Evolutionary conservation across 2,329 filamentous ascomycete genomes (phyloP).

Genomic region (Sporothrix sp.): DNA sequence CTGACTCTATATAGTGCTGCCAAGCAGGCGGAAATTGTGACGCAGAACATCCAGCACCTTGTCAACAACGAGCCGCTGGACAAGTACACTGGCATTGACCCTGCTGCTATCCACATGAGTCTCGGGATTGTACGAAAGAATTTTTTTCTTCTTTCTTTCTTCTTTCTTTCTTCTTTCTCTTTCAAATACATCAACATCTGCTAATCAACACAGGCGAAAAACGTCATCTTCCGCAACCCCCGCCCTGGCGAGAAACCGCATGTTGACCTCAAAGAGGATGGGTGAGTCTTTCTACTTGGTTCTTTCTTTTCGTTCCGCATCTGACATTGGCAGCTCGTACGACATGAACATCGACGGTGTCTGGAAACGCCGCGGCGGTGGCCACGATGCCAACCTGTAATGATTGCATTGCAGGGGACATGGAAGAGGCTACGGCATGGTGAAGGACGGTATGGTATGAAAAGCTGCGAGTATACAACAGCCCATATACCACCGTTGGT

Average conservation of each 20-base stretch:
- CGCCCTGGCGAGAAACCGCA: not conserved
- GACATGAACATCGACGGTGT: constrained; percentile 14
- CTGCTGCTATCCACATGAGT: constrained; percentile 14
- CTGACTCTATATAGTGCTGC: not conserved
- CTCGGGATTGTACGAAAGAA: constrained; percentile 9
- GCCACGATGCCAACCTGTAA: constrained; percentile 9
- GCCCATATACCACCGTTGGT: too few relatives aligned
- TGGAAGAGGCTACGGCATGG: too few relatives aligned
- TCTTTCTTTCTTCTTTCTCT: not conserved
- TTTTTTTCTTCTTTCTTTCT: not conserved
- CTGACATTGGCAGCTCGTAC: not conserved
- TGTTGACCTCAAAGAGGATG: constrained; percentile 3
- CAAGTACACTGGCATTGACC: constrained; percentile 5
- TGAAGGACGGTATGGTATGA: too few relatives aligned
- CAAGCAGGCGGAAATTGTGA: constrained; percentile 12
- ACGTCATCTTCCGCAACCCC: constrained; percentile 14
- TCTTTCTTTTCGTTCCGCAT: not conserved
- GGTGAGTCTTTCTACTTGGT: constrained; percentile 7
- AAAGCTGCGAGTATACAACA: too few relatives aligned
- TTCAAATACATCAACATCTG: not conserved
- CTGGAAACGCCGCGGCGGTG: constrained; percentile 12
- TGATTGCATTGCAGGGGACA: too few relatives aligned
- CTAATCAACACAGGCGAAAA: constrained; percentile 10
- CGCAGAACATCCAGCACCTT: constrained; percentile 14
- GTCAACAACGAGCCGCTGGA: constrained; percentile 14